Percentiles rank a stretch among this genome's conserved stretches.
These are phyloP conservation scores for Plasmodium malariae DNA, from an alignment of 169 alveolate genomes.

Conservation along the genomic window DNA sequence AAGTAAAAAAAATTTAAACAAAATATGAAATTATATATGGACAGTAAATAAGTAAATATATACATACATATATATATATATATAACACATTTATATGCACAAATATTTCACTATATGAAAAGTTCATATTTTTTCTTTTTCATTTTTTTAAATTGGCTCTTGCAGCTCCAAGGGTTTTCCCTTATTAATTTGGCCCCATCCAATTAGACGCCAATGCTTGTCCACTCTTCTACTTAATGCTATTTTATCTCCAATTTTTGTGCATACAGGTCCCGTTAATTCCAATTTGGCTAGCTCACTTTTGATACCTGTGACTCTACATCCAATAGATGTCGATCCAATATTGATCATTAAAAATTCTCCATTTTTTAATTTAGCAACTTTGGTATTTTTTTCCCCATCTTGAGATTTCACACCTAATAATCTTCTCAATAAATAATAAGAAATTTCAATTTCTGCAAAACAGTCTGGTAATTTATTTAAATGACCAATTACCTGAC, in stretches of 20 bases:
- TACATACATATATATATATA: constrained; percentile 12
- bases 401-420: constrained; percentile 92
- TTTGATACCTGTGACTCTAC: constrained; percentile 93
- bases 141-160: constrained; percentile 65
- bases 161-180: constrained; percentile 88
- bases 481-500: constrained; percentile 97
- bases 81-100: not conserved
- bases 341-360: constrained; percentile 98
- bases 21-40: not conserved
- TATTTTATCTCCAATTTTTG: constrained; percentile 96
- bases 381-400: constrained; percentile 92
- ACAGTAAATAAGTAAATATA: not conserved
- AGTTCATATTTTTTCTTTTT: not conserved
- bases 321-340: constrained; percentile 98
- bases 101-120: not conserved
- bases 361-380: constrained; percentile 95
- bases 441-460: constrained; percentile 94
- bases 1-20: constrained; percentile 53
- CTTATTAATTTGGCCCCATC: constrained; percentile 96
- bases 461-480: constrained; percentile 96
- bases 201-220: constrained; percentile 98
- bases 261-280: constrained; percentile 94
- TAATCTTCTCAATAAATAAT: constrained; percentile 90
- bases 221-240: constrained; percentile 98
- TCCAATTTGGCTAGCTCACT: constrained; percentile 93